A percentile compares a stretch with the other conserved stretches of the same genome.
These are phyloP conservation scores for Rutstroemia sydowiana DNA, from an alignment of 2,329 filamentous ascomycete genomes.

Conservation along the genomic window DNA sequence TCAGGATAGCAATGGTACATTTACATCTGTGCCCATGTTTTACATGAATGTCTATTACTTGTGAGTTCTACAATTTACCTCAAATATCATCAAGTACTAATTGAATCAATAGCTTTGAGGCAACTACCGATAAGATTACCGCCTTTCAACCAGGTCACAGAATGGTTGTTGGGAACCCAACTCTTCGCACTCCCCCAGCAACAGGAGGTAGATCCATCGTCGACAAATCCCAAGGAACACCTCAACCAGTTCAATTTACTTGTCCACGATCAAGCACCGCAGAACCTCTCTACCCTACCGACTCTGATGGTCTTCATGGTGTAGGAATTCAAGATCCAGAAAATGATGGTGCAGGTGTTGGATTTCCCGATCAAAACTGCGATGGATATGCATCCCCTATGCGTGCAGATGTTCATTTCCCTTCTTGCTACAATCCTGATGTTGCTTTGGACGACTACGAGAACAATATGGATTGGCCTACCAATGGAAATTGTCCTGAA, in stretches of 20 bases:
- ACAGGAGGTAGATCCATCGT: constrained; percentile 43
- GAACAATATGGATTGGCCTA: constrained; percentile 69
- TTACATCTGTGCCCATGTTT: constrained; percentile 49
- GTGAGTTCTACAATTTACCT: constrained; percentile 33
- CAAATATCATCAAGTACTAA: too few species aligned
- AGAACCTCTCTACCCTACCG: constrained; percentile 42
- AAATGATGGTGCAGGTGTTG: constrained; percentile 50
- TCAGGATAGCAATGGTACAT: constrained; percentile 54
- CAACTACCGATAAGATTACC: constrained; percentile 55
- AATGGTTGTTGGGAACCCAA: constrained; percentile 70
- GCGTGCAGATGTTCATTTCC: constrained; percentile 79
- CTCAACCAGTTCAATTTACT: constrained; percentile 51
- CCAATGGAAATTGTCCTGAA: constrained; percentile 64
- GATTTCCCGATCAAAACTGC: constrained; percentile 66
- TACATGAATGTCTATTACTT: constrained; percentile 76
- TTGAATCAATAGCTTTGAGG: constrained; percentile 49
- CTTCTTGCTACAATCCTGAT: constrained; percentile 79
- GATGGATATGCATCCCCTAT: constrained; percentile 57
- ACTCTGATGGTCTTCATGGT: constrained; percentile 47
- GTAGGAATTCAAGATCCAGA: constrained; percentile 46
- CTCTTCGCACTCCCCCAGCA: constrained; percentile 54
- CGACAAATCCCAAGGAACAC: constrained; percentile 43
- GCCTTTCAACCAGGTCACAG: constrained; percentile 72
- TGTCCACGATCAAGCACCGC: constrained; percentile 45
- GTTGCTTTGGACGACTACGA: constrained; percentile 45